phyloP scores from a whole-genome alignment of 352 stramenopile genomes.

The Paralagenidium karlingii region DNA sequence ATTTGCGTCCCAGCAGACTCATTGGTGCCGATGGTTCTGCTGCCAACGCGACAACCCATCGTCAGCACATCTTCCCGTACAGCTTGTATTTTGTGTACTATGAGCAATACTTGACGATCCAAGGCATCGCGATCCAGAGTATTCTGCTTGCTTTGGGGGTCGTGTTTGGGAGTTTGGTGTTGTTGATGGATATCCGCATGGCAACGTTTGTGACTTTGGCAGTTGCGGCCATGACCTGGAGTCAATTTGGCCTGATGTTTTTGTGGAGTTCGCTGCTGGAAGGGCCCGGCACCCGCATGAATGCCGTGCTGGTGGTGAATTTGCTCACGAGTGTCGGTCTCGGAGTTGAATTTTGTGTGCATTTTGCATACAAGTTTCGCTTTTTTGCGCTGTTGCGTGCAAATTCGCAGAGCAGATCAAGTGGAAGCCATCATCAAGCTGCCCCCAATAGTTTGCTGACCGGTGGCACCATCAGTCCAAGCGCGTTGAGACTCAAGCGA shows the following conservation, averaged over 20 bases:
- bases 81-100: slow-evolving; percentile 87
- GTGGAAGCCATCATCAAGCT: slow-evolving; percentile 8
- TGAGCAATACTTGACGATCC: slow-evolving; percentile 88
- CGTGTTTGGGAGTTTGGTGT: slow-evolving; percentile 62
- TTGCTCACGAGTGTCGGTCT: slow-evolving; percentile 78
- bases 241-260: slow-evolving; percentile 68
- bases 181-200: slow-evolving; percentile 63
- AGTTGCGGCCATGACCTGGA: slow-evolving; percentile 69
- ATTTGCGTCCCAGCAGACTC: too few relatives aligned
- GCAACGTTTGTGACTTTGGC: slow-evolving; percentile 58
- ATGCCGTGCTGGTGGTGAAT: slow-evolving; percentile 86
- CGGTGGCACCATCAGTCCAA: background rate
- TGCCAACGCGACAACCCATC: slow-evolving; percentile 28
- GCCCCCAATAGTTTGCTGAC: too few relatives aligned
- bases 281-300: slow-evolving; percentile 59
- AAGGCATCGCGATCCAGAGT: slow-evolving; percentile 79
- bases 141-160: slow-evolving; percentile 68
- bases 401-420: slow-evolving; percentile 18
- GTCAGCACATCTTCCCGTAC: slow-evolving; percentile 75
- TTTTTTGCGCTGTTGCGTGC: too few relatives aligned
- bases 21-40: too few relatives aligned
- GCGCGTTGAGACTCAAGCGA: too few relatives aligned
- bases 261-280: slow-evolving; percentile 50
- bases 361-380: slow-evolving; percentile 77
- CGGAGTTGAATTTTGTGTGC: slow-evolving; percentile 83